A percentile compares a stretch with the other conserved stretches of the same genome.
Conservation (phyloP, 1,284 basidiomycete genomes). For the Stygiomarasmius scandens region DNA sequence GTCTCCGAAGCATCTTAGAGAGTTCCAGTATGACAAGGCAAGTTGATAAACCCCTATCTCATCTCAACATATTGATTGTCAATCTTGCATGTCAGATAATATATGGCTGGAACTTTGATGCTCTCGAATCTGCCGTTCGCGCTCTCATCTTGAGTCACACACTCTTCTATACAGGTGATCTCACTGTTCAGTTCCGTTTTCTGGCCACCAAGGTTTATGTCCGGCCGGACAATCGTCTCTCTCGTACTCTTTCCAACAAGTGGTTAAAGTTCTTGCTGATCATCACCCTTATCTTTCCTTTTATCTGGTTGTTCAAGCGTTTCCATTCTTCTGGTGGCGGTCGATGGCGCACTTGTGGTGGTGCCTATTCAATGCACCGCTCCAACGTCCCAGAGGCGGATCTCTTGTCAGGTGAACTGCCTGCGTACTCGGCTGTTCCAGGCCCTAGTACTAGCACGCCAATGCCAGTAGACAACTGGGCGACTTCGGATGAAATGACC, state of each 20-base stretch:
- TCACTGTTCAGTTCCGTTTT: constrained; percentile 45
- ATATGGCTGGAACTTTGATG: constrained; percentile 64
- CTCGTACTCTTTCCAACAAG: constrained; percentile 50
- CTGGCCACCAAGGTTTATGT: constrained; percentile 43
- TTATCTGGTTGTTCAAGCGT: constrained; percentile 62
- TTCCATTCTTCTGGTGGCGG: constrained; percentile 53
- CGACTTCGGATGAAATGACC: constrained; percentile 59
- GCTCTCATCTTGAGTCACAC: constrained; percentile 36
- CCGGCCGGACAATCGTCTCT: constrained; percentile 53
- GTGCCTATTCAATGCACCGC: constrained; percentile 49
- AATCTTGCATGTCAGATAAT: constrained; percentile 37
- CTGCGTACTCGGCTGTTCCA: constrained; percentile 15
- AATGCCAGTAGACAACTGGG: constrained; percentile 17
- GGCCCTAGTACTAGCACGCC: constrained; percentile 14
- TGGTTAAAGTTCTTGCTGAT: constrained; percentile 57
- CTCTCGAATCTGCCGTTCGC: constrained; percentile 46
- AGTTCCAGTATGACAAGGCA: constrained; percentile 65
- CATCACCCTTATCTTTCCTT: constrained; percentile 61
- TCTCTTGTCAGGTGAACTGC: constrained; percentile 18
- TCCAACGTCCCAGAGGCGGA: not conserved
- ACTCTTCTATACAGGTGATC: constrained; percentile 45
- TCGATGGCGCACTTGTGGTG: constrained; percentile 59
- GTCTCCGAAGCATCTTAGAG: constrained; percentile 62
- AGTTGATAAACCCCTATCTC: not conserved
- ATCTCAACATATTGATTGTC: not conserved